These are phyloP conservation scores for Cucurbita ficifolia DNA, from an alignment of 306 rosid species.

Conservation along the genomic window DNA sequence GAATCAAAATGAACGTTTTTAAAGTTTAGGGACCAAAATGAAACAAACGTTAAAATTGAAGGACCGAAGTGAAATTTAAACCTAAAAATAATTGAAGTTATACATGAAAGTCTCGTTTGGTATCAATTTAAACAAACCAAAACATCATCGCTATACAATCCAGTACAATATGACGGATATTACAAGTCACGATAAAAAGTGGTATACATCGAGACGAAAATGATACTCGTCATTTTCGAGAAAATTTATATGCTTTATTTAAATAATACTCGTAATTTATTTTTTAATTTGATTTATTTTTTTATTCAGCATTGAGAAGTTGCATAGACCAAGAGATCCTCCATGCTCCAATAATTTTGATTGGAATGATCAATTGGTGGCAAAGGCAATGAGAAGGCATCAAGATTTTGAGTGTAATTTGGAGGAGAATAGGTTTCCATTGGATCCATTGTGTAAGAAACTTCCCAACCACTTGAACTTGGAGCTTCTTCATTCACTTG, in stretches of 20 bases:
- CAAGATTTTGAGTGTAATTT: slow-evolving; percentile 15
- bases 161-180: not conserved
- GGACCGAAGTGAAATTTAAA: too few relatives aligned
- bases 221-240: not conserved
- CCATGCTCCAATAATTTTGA: slow-evolving; percentile 51
- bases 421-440: slow-evolving; percentile 35
- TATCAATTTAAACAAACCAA: not conserved
- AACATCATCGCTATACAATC: not conserved
- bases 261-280: not conserved
- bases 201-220: not conserved
- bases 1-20: too few relatives aligned
- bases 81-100: too few relatives aligned
- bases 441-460: slow-evolving; percentile 19
- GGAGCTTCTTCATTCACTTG: slow-evolving; percentile 14
- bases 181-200: not conserved
- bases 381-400: slow-evolving; percentile 21
- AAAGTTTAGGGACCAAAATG: too few relatives aligned
- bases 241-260: not conserved
- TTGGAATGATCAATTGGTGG: slow-evolving; percentile 14
- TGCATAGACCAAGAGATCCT: slow-evolving; percentile 72
- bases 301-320: slow-evolving; percentile 32
- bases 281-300: not conserved
- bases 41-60: too few relatives aligned
- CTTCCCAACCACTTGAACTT: slow-evolving; percentile 25
- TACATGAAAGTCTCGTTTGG: not conserved